phyloP scores from a whole-genome alignment of 148 eudicot species.

The Rhododendron ferrugineum region DNA sequence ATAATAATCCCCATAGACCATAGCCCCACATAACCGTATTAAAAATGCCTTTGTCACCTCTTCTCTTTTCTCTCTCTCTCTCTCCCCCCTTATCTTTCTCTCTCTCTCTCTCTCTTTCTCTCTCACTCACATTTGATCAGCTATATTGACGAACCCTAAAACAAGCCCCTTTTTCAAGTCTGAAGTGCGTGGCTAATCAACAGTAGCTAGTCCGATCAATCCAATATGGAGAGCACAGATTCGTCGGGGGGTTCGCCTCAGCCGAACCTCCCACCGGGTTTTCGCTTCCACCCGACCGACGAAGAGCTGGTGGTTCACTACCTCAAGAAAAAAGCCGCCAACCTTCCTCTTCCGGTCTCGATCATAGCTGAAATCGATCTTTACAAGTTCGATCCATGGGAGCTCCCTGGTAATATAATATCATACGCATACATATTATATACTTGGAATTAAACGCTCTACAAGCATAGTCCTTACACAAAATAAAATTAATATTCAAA shows the following conservation, averaged over 20 bases:
- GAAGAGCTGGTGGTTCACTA: constrained; percentile 38
- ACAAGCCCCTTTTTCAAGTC: not conserved
- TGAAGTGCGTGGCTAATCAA: not conserved
- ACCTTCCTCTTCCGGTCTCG: constrained; percentile 19
- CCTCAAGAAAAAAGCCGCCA: constrained; percentile 30
- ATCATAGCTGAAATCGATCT: constrained; percentile 35
- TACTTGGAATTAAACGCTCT: not conserved
- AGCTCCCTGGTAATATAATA: constrained; percentile 27
- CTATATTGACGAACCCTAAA: not conserved
- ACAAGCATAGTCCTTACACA: not conserved
- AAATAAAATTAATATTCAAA: not conserved
- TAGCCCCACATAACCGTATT: not conserved
- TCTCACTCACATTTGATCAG: not conserved
- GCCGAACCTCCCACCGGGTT: constrained; percentile 34
- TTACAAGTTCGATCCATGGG: constrained; percentile 44
- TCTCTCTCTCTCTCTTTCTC: not conserved
- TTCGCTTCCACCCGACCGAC: constrained; percentile 42
- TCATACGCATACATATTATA: not conserved
- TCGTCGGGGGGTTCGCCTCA: not conserved
- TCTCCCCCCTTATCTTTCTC: not conserved
- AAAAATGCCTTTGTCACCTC: not conserved
- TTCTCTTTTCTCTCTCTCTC: not conserved
- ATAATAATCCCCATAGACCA: not conserved
- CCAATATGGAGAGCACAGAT: constrained; percentile 15
- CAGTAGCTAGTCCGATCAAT: not conserved